Percentiles rank a stretch among this genome's conserved stretches.
Evolutionary conservation across 2,329 filamentous ascomycete genomes (phyloP).

Genomic region (Fusarium ramigenum): DNA sequence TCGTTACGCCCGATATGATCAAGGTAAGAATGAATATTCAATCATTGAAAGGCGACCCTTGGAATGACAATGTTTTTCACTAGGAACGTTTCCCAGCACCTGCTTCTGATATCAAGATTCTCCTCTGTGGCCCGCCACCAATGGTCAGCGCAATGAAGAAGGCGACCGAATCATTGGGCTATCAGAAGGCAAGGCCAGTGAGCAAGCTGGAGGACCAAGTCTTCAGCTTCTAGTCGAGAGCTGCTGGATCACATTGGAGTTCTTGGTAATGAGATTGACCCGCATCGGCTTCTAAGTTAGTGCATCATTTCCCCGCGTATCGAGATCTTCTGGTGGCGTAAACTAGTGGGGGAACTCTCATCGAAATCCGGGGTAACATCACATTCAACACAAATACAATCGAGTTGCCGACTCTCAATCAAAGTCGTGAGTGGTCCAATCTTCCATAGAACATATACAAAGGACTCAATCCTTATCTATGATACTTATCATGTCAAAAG

Average conservation of each 20-base stretch:
- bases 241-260: not conserved
- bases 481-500: not conserved
- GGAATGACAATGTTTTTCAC: not conserved
- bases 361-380: conserved; percentile 13
- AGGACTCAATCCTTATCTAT: not conserved
- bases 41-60: not conserved
- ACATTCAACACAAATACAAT: not conserved
- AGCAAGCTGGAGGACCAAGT: not conserved
- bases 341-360: conserved; percentile 14
- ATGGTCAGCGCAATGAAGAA: not conserved
- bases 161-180: not conserved
- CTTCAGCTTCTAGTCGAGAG: not conserved
- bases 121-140: not conserved
- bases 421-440: not conserved
- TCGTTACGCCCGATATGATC: not conserved
- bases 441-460: fast-evolving
- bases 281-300: conserved; percentile 12
- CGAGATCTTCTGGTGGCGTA: conserved; percentile 14
- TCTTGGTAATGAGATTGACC: conserved; percentile 1
- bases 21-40: not conserved
- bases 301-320: conserved; percentile 19
- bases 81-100: not conserved
- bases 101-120: not conserved
- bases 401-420: not conserved
- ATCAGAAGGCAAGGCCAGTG: not conserved